Conservation (phyloP, 2,329 filamentous ascomycete genomes). For the Hypoxylon sp. region DNA sequence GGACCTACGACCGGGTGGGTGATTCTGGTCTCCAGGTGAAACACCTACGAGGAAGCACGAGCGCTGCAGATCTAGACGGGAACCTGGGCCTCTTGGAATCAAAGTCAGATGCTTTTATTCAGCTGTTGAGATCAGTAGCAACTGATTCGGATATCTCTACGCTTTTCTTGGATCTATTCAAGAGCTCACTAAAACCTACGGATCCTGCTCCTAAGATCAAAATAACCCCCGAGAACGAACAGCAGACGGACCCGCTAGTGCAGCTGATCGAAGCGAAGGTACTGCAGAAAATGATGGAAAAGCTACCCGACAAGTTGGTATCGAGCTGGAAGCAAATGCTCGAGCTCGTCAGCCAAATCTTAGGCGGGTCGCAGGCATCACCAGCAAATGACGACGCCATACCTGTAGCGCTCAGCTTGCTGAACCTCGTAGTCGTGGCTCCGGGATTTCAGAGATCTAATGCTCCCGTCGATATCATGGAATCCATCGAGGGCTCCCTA, state of each 20-base stretch:
- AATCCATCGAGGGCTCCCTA: constrained; percentile 63
- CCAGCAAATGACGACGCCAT: constrained; percentile 60
- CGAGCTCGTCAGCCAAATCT: constrained; percentile 70
- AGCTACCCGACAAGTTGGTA: constrained; percentile 71
- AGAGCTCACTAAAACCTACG: constrained; percentile 64
- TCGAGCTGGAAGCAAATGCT: constrained; percentile 73
- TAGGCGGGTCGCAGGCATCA: constrained; percentile 60
- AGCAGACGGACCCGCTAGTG: constrained; percentile 56
- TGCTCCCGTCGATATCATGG: constrained; percentile 56
- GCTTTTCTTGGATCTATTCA: constrained; percentile 70
- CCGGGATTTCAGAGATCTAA: constrained; percentile 65
- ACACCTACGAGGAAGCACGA: constrained; percentile 44
- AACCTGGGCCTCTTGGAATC: constrained; percentile 60
- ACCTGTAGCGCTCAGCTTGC: constrained; percentile 67
- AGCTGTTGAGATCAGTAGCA: constrained; percentile 62
- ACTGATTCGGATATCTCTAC: constrained; percentile 68
- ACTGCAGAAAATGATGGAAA: constrained; percentile 73
- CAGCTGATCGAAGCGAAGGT: constrained; percentile 70
- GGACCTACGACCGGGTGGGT: constrained; percentile 63
- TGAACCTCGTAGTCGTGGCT: constrained; percentile 70
- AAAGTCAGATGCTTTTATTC: constrained; percentile 62
- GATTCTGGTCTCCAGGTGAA: constrained; percentile 66
- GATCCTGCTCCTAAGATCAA: constrained; percentile 44
- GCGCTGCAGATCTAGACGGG: constrained; percentile 43
- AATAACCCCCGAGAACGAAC: constrained; percentile 48